A percentile compares a stretch with the other conserved stretches of the same genome.
Evolutionary conservation across 1,284 basidiomycete species (phyloP).

Genomic region (Mycena sp.): DNA sequence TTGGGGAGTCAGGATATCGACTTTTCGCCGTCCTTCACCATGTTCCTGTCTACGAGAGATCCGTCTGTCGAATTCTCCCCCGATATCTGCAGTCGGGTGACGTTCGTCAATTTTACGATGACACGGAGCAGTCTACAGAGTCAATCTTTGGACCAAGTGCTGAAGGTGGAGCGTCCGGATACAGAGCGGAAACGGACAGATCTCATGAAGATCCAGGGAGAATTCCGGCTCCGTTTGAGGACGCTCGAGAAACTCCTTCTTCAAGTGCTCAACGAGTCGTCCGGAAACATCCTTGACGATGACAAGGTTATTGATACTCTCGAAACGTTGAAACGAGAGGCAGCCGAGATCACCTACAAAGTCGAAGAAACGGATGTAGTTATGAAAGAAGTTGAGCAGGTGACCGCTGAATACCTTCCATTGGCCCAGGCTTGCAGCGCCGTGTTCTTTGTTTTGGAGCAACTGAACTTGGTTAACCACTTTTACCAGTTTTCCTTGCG

Average conservation of each 20-base stretch:
- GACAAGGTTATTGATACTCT: conserved; percentile 99
- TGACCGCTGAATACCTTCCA: conserved; percentile 94
- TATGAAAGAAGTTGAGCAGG: conserved; percentile 96
- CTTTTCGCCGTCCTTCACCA: conserved; percentile 98
- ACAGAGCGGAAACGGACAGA: conserved; percentile 98
- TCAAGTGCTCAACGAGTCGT: conserved; percentile 96
- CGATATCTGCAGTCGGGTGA: conserved; percentile 98
- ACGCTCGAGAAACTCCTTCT: conserved; percentile 94
- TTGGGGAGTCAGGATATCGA: conserved; percentile 99
- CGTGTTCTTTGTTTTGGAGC: conserved; percentile 97
- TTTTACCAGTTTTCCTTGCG: conserved; percentile 99
- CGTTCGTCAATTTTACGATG: conserved; percentile 99
- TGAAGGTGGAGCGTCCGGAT: conserved; percentile 97
- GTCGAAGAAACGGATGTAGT: conserved; percentile 98
- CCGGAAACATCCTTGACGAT: conserved; percentile 97
- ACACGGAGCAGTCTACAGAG: conserved; percentile 98
- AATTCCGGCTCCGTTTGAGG: conserved; percentile 93
- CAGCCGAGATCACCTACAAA: conserved; percentile 95
- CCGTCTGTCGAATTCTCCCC: conserved; percentile 98
- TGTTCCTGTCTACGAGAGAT: conserved; percentile 98
- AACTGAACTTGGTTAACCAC: conserved; percentile 93
- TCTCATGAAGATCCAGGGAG: conserved; percentile 98
- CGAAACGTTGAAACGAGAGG: conserved; percentile 97
- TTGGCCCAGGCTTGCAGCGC: conserved; percentile 97
- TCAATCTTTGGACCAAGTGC: conserved; percentile 96